A percentile compares a stretch with the other conserved stretches of the same genome.
Conservation (phyloP, 805 yeast species). For the Blastobotrys attinorum region DNA sequence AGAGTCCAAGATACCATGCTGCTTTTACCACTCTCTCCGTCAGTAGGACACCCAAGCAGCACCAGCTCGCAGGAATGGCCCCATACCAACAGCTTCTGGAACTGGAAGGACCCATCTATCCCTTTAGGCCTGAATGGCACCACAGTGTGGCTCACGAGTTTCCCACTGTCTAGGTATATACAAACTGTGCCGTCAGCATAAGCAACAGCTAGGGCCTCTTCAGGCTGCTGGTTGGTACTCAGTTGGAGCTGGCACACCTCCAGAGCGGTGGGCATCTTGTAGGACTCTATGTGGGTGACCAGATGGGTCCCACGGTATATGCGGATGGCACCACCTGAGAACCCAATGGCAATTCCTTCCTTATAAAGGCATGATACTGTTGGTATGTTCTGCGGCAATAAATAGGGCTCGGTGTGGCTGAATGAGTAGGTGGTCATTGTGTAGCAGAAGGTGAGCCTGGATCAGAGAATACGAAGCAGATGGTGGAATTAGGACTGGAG, state of each 20-base stretch:
- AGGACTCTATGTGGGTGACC: neutral
- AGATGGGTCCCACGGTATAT: neutral
- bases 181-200: slow-evolving; percentile 5
- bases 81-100: slow-evolving; percentile 13
- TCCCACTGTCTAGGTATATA: slow-evolving; percentile 9
- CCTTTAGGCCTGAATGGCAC: slow-evolving; percentile 13
- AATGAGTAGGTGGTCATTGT: neutral
- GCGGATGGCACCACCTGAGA: slow-evolving; percentile 1
- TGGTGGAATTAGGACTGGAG: too few relatives aligned
- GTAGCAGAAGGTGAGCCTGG: too few relatives aligned
- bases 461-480: too few relatives aligned
- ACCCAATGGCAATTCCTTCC: slow-evolving; percentile 1
- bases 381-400: neutral
- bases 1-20: slow-evolving; percentile 8
- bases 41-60: slow-evolving; percentile 10
- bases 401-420: neutral
- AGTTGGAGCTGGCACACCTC: neutral
- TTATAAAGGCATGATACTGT: neutral
- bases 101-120: slow-evolving; percentile 2
- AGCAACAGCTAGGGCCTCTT: slow-evolving; percentile 3
- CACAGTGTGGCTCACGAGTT: neutral
- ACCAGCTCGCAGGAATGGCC: slow-evolving; percentile 13
- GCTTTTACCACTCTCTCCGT: too few relatives aligned
- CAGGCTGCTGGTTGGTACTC: neutral
- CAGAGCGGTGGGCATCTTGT: neutral